Conservation (phyloP, 1,284 basidiomycete genomes). For the Hymenochaete sp. region DNA sequence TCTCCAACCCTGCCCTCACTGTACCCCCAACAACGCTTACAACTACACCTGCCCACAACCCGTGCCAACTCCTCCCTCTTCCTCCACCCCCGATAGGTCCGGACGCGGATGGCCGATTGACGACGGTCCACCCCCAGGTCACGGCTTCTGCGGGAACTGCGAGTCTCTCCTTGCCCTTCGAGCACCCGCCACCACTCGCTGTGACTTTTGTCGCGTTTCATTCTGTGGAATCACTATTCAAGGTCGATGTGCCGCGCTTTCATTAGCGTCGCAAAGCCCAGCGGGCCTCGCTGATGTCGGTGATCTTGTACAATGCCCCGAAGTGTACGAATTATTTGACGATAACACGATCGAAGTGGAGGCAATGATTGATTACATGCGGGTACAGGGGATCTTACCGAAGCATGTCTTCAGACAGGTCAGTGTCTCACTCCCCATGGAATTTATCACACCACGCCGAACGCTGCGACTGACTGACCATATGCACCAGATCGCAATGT, state of each 20-base stretch:
- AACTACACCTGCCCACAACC: conserved; percentile 70
- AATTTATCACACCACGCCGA: too few relatives aligned
- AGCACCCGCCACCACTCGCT: conserved; percentile 66
- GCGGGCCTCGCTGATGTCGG: conserved; percentile 54
- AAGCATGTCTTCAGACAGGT: conserved; percentile 69
- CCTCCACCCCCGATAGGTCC: too few relatives aligned
- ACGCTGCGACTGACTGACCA: conserved; percentile 2
- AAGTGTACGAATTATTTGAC: conserved; percentile 70
- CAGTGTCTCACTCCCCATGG: conserved; percentile 18
- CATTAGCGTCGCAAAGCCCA: conserved; percentile 52
- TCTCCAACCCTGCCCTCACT: conserved; percentile 68
- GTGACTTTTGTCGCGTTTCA: conserved; percentile 67
- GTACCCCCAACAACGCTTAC: conserved; percentile 50
- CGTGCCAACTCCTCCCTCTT: conserved; percentile 54
- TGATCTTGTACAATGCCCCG: conserved; percentile 63
- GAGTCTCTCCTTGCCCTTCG: conserved; percentile 60
- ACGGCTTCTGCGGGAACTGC: conserved; percentile 68
- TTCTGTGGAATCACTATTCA: conserved; percentile 72
- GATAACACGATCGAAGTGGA: conserved; percentile 70
- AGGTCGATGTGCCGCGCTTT: conserved; percentile 55
- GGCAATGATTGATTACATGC: conserved; percentile 68
- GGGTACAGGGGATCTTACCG: conserved; percentile 47
- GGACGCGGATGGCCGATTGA: conserved; percentile 66
- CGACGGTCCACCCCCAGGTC: conserved; percentile 64
- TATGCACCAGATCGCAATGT: conserved; percentile 44